Base-by-base conservation (phyloP, 2,329 filamentous ascomycete genomes). In the Exophiala bonariae region DNA sequence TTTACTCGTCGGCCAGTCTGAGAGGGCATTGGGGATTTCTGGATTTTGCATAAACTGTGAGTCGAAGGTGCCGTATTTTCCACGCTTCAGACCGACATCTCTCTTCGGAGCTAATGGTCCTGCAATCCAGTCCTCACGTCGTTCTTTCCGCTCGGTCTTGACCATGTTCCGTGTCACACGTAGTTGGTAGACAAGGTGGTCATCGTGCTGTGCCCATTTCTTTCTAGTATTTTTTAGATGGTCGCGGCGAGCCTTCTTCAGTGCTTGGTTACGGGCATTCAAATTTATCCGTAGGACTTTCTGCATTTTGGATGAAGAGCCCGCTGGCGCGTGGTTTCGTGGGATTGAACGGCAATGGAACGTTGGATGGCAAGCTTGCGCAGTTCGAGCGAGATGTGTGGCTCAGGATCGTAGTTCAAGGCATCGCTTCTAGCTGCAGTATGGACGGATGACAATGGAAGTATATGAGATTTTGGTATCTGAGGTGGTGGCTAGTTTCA, bases 81-180 rank as follows among this genome's bases (percentile, higher is more conserved):
- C 76, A 57, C 77, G 73, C 35, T 68, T 59, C 1, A 74, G 71
- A 50, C 85, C 86, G 31, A 84, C 72, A 68, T 93, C 86, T 59
- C 84, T 79, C 63, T 85, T 85, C 2, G 91, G 90, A 3, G 89
- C 85, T 55, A 96, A 64, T 7, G 87, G 80, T 0, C 91, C 92
- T 56, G 89, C 69, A 54, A 85, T 74, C 82, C 87, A 95, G 66
- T 92, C 85, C 64, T 95, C 86, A 51, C 77, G 79, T 43, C 86
- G 79, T 40, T 78, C 75, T 55, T 72, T 63, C 44, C 80, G 77
- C 34, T 80, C 81, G 13, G 63, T 61, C 54, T 71, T 69, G 50
- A 78, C 59, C 48, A 69, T 59, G 57, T 57, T 55, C 68, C 50
- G 42, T 58, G 39, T 48, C 8, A 30, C 22, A 19, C 49, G 48